Base-by-base conservation (phyloP, 345 rosid species). In the Atalantia buxifolia region DNA sequence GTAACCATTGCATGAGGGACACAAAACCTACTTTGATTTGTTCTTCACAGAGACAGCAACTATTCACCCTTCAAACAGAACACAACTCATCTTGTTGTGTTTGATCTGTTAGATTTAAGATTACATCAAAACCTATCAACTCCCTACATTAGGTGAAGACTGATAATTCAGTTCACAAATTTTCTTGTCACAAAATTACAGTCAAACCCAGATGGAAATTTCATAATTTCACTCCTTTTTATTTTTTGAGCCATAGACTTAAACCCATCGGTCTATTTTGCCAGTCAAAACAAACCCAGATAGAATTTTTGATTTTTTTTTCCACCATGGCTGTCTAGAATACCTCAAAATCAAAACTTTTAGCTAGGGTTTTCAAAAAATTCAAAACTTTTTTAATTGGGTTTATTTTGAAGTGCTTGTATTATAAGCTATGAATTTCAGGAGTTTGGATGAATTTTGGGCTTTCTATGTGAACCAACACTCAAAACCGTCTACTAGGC, bases 391-490 rank as follows among this genome's bases (percentile, higher is more conserved):
- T 25, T 25, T 62, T 45, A 66, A 65, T 57, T 80, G 79, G 74
- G 79, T 65, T 65, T n/a, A 22, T 9, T 50, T 28, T 42, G n/a
- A 31, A 16, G 10, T 28, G 59, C 9, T 35, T 9, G 16, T 10
- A 55, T 35, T 9, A 6, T 14, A 65, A 72, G 84, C 63, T 62
- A 93, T 96, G 99, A 93, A 92, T 82, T 96, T 96, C 89, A 88
- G 97, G 88, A 94, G 88, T 87, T 83, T 92, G 75, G 99, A 96
- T 16, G 99, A 96, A 79, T 96, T 92, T 77, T 93, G 98, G 98
- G 84, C 94, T 13, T 96, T 91, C 83, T 96, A 95, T 72, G 79
- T 93, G 91, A 88, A 63, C 75, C 98, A 95, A 76, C 99, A 93
- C 89, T 92, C 99, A 66, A 96, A 96, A 35, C 90, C 90, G 63